Percentiles rank a stretch among this genome's conserved stretches.
These are phyloP conservation scores for Backusella sp. DNA, from an alignment of 192 early-diverging fungal genomes.

Conservation along the genomic window DNA sequence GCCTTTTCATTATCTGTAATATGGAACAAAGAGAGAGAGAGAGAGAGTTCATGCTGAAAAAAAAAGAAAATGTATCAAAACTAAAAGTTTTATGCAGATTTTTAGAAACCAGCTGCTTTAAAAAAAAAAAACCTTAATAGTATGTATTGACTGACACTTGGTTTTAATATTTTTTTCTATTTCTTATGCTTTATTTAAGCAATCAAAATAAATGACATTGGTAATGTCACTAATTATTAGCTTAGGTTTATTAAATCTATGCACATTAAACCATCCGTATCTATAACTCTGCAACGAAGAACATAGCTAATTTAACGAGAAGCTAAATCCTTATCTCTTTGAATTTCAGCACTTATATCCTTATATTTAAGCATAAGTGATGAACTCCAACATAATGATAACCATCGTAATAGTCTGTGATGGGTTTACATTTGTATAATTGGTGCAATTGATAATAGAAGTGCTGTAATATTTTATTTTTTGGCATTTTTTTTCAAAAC, in stretches of 20 bases:
- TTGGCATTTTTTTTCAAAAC: too few species aligned
- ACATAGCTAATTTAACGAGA: too few species aligned
- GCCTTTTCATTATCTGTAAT: not conserved
- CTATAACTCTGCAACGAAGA: too few species aligned
- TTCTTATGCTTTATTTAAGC: not conserved
- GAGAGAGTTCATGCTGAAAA: not conserved
- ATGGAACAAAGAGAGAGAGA: not conserved
- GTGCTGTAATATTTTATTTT: too few species aligned
- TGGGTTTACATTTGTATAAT: too few species aligned
- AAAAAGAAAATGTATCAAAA: not conserved
- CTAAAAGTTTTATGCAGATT: not conserved
- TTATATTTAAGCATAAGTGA: too few species aligned
- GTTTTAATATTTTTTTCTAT: not conserved
- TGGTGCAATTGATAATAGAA: too few species aligned
- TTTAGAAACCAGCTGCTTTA: not conserved
- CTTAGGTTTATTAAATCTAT: not conserved
- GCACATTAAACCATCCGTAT: too few species aligned
- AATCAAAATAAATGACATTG: not conserved
- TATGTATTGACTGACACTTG: not conserved
- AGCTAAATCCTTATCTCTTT: too few species aligned
- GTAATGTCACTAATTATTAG: not conserved
- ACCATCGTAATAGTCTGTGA: too few species aligned
- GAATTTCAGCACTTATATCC: too few species aligned
- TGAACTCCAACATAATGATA: too few species aligned
- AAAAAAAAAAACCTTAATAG: not conserved